Percentiles rank a stretch among this genome's conserved stretches.
These are phyloP conservation scores for Xylaria sp. DNA, from an alignment of 2,329 filamentous ascomycete genomes.

Conservation along the genomic window DNA sequence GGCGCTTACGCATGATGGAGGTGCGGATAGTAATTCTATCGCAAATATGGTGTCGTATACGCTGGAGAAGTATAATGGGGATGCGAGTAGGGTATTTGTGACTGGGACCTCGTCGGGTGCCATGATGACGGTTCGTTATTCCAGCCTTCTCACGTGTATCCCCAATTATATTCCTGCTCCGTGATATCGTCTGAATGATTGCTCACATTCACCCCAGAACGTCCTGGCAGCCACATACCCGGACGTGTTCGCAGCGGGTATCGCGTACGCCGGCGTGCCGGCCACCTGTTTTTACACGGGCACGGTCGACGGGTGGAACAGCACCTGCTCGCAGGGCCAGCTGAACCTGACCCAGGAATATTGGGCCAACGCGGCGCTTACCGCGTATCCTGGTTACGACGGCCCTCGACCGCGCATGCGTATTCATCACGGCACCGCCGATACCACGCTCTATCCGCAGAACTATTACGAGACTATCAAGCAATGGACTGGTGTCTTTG, in stretches of 20 bases:
- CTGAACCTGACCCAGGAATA: slow-evolving; percentile 55
- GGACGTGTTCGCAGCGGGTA: slow-evolving; percentile 58
- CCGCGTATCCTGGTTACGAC: slow-evolving; percentile 52
- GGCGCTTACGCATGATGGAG: slow-evolving; percentile 65
- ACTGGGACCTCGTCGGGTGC: slow-evolving; percentile 61
- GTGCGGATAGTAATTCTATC: slow-evolving; percentile 66
- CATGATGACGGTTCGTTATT: slow-evolving; percentile 59
- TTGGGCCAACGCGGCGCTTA: slow-evolving; percentile 60
- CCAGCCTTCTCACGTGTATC: background rate
- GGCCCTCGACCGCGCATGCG: slow-evolving; percentile 49
- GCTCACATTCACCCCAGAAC: slow-evolving; percentile 47
- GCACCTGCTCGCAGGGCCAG: slow-evolving; percentile 61
- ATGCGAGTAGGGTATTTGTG: slow-evolving; percentile 63
- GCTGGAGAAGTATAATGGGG: slow-evolving; percentile 62
- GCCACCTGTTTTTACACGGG: slow-evolving; percentile 58
- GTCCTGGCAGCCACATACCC: slow-evolving; percentile 61
- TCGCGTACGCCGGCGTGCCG: slow-evolving; percentile 57
- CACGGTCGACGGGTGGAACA: slow-evolving; percentile 61
- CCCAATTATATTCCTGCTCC: background rate
- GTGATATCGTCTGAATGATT: background rate
- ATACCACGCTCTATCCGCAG: slow-evolving; percentile 47
- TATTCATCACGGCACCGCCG: slow-evolving; percentile 51
- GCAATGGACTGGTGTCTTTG: slow-evolving; percentile 55
- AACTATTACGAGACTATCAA: slow-evolving; percentile 51
- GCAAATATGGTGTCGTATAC: slow-evolving; percentile 69